phyloP scores from a whole-genome alignment of 2,329 filamentous ascomycete genomes.

The Hirsutella minnesotensis region DNA sequence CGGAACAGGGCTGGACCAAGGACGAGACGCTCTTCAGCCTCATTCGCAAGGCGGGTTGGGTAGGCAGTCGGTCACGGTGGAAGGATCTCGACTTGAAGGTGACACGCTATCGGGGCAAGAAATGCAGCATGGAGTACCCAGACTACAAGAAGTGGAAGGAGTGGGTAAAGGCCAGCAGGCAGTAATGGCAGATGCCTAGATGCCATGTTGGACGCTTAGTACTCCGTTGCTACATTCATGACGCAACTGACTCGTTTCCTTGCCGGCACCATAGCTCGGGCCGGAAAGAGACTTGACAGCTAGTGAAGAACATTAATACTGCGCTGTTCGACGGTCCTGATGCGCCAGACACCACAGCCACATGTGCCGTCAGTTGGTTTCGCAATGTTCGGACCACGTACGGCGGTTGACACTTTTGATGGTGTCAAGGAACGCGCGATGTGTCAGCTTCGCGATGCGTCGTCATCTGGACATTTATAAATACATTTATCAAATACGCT shows the following conservation, averaged over 20 bases:
- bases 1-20: slow-evolving; percentile 89
- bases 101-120: slow-evolving; percentile 78
- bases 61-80: slow-evolving; percentile 69
- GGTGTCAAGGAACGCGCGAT: too few species aligned
- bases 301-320: too few species aligned
- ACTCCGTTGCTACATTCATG: not conserved
- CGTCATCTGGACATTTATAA: too few species aligned
- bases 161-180: slow-evolving; percentile 42
- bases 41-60: slow-evolving; percentile 93
- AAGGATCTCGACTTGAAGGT: slow-evolving; percentile 66
- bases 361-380: too few species aligned
- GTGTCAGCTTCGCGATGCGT: too few species aligned
- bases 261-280: not conserved
- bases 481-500: too few species aligned
- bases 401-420: too few species aligned
- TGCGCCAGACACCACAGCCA: too few species aligned
- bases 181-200: slow-evolving; percentile 5
- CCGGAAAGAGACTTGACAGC: not conserved
- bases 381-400: too few species aligned
- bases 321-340: too few species aligned
- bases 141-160: slow-evolving; percentile 74
- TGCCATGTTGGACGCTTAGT: not conserved
- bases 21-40: slow-evolving; percentile 83
- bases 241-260: too few species aligned
- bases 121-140: slow-evolving; percentile 54